phyloP scores from a whole-genome alignment of 2,329 filamentous ascomycete genomes.

The Trichoderma gracile region DNA sequence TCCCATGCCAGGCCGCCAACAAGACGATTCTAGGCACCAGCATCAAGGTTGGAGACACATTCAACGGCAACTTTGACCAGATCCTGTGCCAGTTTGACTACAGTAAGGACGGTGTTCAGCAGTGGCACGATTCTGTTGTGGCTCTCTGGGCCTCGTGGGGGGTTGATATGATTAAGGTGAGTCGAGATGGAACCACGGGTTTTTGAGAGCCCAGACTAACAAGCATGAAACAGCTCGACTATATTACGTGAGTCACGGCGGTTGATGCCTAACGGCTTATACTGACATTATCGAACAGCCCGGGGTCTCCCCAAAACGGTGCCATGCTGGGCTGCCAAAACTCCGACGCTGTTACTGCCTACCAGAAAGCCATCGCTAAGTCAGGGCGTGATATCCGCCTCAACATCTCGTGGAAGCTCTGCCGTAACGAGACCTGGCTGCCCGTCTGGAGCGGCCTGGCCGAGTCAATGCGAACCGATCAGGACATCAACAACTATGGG shows the following conservation, averaged over 20 bases:
- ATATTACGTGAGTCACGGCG: background rate
- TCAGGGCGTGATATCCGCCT: slow-evolving; percentile 23
- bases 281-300: background rate
- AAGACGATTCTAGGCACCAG: slow-evolving; percentile 24
- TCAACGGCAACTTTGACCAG: slow-evolving; percentile 24
- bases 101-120: slow-evolving; percentile 24
- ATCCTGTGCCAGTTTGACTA: slow-evolving; percentile 26
- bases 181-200: background rate
- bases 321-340: slow-evolving; percentile 24
- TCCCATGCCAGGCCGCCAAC: slow-evolving; percentile 24
- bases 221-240: slow-evolving; percentile 10
- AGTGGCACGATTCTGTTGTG: slow-evolving; percentile 26
- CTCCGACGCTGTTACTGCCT: slow-evolving; percentile 20
- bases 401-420: slow-evolving; percentile 27
- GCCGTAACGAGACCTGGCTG: slow-evolving; percentile 27
- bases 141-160: slow-evolving; percentile 26
- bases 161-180: slow-evolving; percentile 26
- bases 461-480: slow-evolving; percentile 25
- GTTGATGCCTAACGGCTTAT: background rate
- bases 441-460: slow-evolving; percentile 24
- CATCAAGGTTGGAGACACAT: slow-evolving; percentile 1
- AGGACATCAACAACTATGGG: slow-evolving; percentile 26
- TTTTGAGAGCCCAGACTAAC: background rate
- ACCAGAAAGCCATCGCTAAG: slow-evolving; percentile 24
- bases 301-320: slow-evolving; percentile 24